A percentile compares a stretch with the other conserved stretches of the same genome.
These are phyloP conservation scores for Cladophialophora immunda DNA, from an alignment of 2,329 filamentous ascomycete genomes.

Conservation along the genomic window DNA sequence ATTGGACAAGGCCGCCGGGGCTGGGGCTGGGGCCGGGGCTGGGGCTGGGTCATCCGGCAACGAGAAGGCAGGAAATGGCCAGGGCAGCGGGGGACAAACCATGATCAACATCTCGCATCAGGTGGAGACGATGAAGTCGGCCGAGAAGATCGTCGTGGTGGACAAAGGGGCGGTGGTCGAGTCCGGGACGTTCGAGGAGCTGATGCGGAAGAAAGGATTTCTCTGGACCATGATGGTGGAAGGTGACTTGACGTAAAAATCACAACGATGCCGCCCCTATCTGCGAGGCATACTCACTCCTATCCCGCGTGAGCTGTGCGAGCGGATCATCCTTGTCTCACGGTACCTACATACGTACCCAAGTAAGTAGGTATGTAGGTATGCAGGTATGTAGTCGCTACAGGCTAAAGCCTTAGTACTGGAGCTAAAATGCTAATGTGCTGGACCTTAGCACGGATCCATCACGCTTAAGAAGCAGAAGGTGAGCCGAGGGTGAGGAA, in stretches of 20 bases:
- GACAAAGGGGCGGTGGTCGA: constrained; percentile 80
- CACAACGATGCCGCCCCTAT: too few relatives aligned
- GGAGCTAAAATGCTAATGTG: too few relatives aligned
- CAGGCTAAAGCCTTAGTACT: too few relatives aligned
- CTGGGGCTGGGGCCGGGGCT: too few relatives aligned
- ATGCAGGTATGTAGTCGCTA: not conserved
- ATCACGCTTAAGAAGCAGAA: too few relatives aligned
- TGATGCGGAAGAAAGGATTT: constrained; percentile 68
- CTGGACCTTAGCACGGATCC: too few relatives aligned
- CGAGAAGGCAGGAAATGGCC: not conserved
- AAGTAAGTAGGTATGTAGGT: not conserved
- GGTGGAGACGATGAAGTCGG: constrained; percentile 84
- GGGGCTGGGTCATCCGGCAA: not conserved
- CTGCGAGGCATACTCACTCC: too few relatives aligned
- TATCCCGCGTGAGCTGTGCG: too few relatives aligned
- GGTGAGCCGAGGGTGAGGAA: too few relatives aligned
- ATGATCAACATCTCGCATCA: constrained; percentile 90
- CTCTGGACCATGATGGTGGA: not conserved
- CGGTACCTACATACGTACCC: not conserved
- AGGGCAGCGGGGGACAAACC: constrained; percentile 54
- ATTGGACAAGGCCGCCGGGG: not conserved
- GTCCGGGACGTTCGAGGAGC: constrained; percentile 80
- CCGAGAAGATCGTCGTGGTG: constrained; percentile 92
- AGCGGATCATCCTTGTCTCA: too few relatives aligned
- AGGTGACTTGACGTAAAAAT: not conserved